Conservation (phyloP, 805 yeast genomes). For the Cyberlindnera mycetangii region DNA sequence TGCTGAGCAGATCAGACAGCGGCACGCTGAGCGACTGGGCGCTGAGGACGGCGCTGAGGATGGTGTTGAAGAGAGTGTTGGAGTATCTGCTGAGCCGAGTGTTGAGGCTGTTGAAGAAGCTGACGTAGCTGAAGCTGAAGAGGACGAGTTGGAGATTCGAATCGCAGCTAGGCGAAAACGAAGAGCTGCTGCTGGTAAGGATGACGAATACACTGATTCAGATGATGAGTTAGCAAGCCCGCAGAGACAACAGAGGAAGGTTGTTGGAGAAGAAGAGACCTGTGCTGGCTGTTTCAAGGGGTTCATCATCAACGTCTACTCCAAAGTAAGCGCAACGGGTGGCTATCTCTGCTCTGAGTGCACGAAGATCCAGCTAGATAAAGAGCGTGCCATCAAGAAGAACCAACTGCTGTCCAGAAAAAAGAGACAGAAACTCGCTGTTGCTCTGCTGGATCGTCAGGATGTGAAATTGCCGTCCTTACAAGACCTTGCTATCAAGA, state of each 20-base stretch:
- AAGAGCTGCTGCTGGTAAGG: conserved; percentile 33
- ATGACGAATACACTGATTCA: conserved; percentile 31
- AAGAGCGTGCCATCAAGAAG: conserved; percentile 43
- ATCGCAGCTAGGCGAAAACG: conserved; percentile 42
- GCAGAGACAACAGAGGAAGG: conserved; percentile 14
- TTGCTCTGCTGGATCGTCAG: conserved; percentile 73
- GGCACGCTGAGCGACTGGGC: conserved; percentile 35
- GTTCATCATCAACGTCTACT: conserved; percentile 64
- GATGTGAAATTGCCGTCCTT: conserved; percentile 62
- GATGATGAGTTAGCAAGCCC: conserved; percentile 29
- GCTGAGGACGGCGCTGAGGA: conserved; percentile 26
- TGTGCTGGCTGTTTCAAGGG: conserved; percentile 62
- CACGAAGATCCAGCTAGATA: conserved; percentile 39
- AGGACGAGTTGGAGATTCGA: conserved; percentile 31
- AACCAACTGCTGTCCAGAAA: conserved; percentile 66
- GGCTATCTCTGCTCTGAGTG: conserved; percentile 71
- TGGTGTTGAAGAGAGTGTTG: conserved; percentile 28
- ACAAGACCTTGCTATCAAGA: conserved; percentile 77
- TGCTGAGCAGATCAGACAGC: conserved; percentile 68
- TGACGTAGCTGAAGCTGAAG: conserved; percentile 31
- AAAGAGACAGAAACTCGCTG: conserved; percentile 75
- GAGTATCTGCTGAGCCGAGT: conserved; percentile 21
- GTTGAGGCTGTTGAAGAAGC: conserved; percentile 29
- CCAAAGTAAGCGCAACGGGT: conserved; percentile 47
- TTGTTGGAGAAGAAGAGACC: conserved; percentile 50